These are phyloP conservation scores for Kickxella alabastrina DNA, from an alignment of 192 early-diverging fungal species.

Conservation along the genomic window DNA sequence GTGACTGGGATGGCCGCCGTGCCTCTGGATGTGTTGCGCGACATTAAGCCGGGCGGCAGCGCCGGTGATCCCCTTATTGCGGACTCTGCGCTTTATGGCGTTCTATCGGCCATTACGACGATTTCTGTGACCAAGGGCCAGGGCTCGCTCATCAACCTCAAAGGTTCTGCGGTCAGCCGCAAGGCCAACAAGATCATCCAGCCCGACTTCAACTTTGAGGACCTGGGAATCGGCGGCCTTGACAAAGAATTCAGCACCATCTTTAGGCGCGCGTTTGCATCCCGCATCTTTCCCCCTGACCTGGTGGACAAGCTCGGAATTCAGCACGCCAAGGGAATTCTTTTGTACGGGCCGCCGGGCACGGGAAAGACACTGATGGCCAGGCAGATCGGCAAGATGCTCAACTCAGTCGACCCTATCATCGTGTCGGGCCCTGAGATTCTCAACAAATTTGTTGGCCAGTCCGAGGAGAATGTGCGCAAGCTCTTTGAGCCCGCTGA, in stretches of 20 bases:
- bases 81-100: slow-evolving; percentile 41
- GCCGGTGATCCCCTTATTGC: background rate
- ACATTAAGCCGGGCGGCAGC: slow-evolving; percentile 16
- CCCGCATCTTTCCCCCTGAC: slow-evolving; percentile 90
- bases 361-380: slow-evolving; percentile 98
- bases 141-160: slow-evolving; percentile 73
- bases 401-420: slow-evolving; percentile 88
- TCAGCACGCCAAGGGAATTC: slow-evolving; percentile 93
- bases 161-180: slow-evolving; percentile 56
- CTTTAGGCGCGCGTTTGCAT: slow-evolving; percentile 95
- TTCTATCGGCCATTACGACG: slow-evolving; percentile 69
- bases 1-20: slow-evolving; percentile 45
- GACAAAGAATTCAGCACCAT: slow-evolving; percentile 92
- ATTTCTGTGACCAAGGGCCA: slow-evolving; percentile 68
- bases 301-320: slow-evolving; percentile 94
- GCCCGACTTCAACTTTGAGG: slow-evolving; percentile 95
- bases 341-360: slow-evolving; percentile 89
- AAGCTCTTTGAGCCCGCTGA: slow-evolving; percentile 96
- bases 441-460: slow-evolving; percentile 94
- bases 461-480: slow-evolving; percentile 93
- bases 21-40: slow-evolving; percentile 42
- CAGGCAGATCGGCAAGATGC: slow-evolving; percentile 98
- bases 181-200: slow-evolving; percentile 76
- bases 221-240: slow-evolving; percentile 96
- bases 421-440: slow-evolving; percentile 97